Percentiles rank a stretch among this genome's conserved stretches.
Conservation (phyloP, 441 rosid species). For the Croton laevigatus region DNA sequence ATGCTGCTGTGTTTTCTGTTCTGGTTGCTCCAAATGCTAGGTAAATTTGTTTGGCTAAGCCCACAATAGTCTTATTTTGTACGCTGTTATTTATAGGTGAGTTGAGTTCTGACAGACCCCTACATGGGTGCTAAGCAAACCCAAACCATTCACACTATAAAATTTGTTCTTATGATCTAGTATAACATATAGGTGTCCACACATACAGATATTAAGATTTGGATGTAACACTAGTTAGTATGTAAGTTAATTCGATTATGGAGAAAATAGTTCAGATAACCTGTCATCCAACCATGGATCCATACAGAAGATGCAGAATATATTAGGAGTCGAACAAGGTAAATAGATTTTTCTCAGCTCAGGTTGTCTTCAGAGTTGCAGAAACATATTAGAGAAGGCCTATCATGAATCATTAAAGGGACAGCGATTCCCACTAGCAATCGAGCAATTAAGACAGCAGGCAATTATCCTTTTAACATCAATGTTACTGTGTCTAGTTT, state of each 20-base stretch:
- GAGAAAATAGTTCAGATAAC: neutral
- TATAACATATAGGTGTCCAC: neutral
- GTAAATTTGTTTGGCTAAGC: slow-evolving; percentile 8
- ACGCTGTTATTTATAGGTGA: neutral
- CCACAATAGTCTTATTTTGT: neutral
- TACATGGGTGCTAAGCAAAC: neutral
- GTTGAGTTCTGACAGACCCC: neutral
- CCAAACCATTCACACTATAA: neutral
- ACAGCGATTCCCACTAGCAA: neutral
- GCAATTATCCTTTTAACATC: neutral
- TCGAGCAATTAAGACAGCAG: neutral
- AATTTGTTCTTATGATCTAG: neutral
- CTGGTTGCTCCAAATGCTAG: slow-evolving; percentile 1
- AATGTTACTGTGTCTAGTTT: neutral
- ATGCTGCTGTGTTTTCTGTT: neutral
- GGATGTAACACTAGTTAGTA: neutral
- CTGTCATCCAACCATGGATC: neutral
- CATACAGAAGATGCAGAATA: neutral
- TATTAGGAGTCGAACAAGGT: neutral
- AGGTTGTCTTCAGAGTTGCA: neutral
- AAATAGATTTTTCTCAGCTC: neutral
- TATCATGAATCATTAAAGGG: neutral
- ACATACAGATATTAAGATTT: neutral
- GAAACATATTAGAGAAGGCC: neutral
- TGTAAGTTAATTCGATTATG: neutral